Percentiles rank a stretch among this genome's conserved stretches.
Evolutionary conservation across 495 filamentous ascomycete genomes (phyloP).

Genomic region (Aspergillus sclerotioniger): DNA sequence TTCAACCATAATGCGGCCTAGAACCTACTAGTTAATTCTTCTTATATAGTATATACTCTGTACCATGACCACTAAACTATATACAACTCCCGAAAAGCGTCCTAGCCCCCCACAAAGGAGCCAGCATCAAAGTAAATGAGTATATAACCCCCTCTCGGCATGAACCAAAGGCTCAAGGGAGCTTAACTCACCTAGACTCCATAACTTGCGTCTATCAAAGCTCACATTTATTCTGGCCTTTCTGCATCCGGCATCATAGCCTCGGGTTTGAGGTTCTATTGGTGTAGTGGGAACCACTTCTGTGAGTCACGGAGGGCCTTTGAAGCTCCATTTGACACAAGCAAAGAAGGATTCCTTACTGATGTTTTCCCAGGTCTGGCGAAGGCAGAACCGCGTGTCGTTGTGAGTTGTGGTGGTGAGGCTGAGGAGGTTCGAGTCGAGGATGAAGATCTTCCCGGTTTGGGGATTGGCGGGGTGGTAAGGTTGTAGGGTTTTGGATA

Average conservation of each 20-base stretch:
- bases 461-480: constrained; percentile 1
- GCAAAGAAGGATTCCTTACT: constrained; percentile 35
- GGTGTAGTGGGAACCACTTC: background rate
- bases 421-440: constrained; percentile 27
- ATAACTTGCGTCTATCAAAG: constrained; percentile 12
- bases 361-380: constrained; percentile 31
- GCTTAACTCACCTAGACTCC: background rate
- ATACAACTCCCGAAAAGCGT: too few species aligned
- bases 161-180: background rate
- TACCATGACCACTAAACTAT: too few species aligned
- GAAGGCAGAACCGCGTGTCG: constrained; percentile 27
- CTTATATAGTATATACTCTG: too few species aligned
- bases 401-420: constrained; percentile 10
- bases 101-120: background rate
- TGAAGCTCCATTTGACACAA: constrained; percentile 30
- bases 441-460: constrained; percentile 35
- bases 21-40: too few species aligned
- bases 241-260: background rate
- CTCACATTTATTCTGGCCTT: background rate
- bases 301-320: too few species aligned
- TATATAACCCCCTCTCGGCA: background rate
- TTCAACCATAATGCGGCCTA: too few species aligned
- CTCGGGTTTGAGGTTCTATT: background rate
- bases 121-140: background rate
- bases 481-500: constrained; percentile 14